Conservation (phyloP, 306 rosid genomes). For the Amphicarpaea edgeworthii region DNA sequence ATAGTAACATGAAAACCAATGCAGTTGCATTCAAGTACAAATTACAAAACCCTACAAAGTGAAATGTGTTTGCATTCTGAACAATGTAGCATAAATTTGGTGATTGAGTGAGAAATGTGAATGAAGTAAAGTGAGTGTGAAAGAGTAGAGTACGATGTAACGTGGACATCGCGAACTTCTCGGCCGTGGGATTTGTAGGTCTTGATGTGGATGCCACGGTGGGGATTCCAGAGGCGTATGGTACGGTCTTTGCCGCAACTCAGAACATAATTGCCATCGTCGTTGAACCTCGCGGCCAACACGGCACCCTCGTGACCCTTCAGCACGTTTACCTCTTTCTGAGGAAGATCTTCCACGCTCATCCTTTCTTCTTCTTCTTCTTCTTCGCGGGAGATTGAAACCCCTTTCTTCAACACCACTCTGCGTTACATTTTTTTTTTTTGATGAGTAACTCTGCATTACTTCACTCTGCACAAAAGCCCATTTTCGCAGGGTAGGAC, state of each 20-base stretch:
- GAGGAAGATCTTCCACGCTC: constrained; percentile 69
- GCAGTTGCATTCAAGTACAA: background rate
- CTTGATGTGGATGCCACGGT: constrained; percentile 89
- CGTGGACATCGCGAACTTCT: constrained; percentile 89
- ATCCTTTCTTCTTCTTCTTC: constrained; percentile 40
- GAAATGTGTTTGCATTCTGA: constrained; percentile 29
- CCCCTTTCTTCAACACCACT: no score
- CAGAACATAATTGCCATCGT: constrained; percentile 79
- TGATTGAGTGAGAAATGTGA: background rate
- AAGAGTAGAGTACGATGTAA: constrained; percentile 58
- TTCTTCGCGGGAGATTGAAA: no score
- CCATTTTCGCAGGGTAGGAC: no score
- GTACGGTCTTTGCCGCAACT: constrained; percentile 94
- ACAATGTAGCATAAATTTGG: constrained; percentile 1
- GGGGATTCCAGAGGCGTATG: constrained; percentile 95
- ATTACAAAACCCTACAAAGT: constrained; percentile 5
- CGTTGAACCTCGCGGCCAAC: constrained; percentile 79
- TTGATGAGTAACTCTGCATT: no score
- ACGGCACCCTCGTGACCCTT: constrained; percentile 91
- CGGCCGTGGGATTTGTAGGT: constrained; percentile 95
- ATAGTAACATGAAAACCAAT: background rate
- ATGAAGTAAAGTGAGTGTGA: no score
- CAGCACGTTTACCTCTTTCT: constrained; percentile 65
- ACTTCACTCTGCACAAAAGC: no score
- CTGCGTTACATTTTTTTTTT: no score